These are phyloP conservation scores for Ceratocystis eucalypticola DNA, from an alignment of 2,329 filamentous ascomycete genomes.

Conservation along the genomic window DNA sequence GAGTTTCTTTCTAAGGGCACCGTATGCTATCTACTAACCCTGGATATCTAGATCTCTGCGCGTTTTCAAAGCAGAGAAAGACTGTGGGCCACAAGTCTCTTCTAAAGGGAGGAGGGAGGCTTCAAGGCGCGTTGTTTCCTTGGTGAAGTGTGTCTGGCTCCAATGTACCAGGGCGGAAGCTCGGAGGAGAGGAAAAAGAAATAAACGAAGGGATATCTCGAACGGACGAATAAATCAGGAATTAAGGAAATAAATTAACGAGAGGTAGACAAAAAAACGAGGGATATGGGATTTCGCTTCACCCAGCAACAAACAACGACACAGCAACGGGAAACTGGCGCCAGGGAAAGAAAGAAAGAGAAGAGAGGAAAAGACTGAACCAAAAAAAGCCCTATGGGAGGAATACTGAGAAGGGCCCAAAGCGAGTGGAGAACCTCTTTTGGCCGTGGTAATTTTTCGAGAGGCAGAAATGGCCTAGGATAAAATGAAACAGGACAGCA, in stretches of 20 bases:
- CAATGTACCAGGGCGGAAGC: background rate
- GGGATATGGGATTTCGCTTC: too few species aligned
- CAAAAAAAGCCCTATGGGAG: background rate
- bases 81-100: conserved; percentile 6
- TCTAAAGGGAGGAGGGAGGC: background rate
- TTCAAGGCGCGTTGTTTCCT: background rate
- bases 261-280: background rate
- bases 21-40: background rate
- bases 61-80: background rate
- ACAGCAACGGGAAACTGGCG: conserved; percentile 8
- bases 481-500: conserved; percentile 1
- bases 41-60: conserved; percentile 3
- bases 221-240: background rate
- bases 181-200: conserved; percentile 1
- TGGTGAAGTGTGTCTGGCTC: background rate
- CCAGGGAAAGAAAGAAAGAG: background rate
- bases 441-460: background rate
- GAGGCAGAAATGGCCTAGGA: background rate
- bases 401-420: conserved; percentile 1
- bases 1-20: background rate
- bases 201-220: conserved; percentile 6
- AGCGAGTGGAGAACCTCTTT: background rate
- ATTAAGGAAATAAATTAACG: background rate
- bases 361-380: background rate
- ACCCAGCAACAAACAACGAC: background rate